Evolutionary conservation across 169 alveolate genomes (phyloP).

Genomic region (Plasmodium sp.): DNA sequence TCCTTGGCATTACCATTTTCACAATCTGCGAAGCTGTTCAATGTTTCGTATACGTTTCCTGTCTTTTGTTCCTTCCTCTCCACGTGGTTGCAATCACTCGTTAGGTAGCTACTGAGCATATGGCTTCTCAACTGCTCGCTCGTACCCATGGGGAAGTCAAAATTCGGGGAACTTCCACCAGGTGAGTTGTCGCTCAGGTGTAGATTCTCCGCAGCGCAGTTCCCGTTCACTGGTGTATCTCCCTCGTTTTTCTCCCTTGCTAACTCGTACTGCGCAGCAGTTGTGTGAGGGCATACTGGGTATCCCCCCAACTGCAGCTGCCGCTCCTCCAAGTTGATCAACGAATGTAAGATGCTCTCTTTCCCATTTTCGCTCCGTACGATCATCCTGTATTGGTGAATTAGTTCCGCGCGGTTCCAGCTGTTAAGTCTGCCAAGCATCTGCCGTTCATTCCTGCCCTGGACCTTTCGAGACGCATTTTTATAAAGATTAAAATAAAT

Average conservation of each 20-base stretch:
- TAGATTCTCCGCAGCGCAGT: not conserved
- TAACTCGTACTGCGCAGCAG: not conserved
- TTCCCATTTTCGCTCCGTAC: not conserved
- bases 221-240: not conserved
- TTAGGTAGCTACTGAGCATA: not conserved
- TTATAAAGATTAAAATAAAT: conserved; percentile 18
- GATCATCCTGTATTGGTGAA: not conserved
- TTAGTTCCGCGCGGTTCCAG: not conserved
- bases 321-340: not conserved
- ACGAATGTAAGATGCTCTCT: not conserved
- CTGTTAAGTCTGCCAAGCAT: not conserved
- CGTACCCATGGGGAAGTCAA: not conserved
- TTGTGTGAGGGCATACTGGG: not conserved
- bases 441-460: not conserved
- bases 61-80: not conserved
- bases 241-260: not conserved
- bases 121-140: not conserved
- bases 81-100: not conserved
- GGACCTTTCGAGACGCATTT: not conserved
- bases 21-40: not conserved
- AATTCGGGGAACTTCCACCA: not conserved
- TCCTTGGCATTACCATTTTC: not conserved
- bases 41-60: not conserved
- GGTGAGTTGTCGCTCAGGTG: not conserved
- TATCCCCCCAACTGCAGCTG: not conserved